Conservation (phyloP, 2,329 filamentous ascomycete species). For the Alternaria tenuissima region DNA sequence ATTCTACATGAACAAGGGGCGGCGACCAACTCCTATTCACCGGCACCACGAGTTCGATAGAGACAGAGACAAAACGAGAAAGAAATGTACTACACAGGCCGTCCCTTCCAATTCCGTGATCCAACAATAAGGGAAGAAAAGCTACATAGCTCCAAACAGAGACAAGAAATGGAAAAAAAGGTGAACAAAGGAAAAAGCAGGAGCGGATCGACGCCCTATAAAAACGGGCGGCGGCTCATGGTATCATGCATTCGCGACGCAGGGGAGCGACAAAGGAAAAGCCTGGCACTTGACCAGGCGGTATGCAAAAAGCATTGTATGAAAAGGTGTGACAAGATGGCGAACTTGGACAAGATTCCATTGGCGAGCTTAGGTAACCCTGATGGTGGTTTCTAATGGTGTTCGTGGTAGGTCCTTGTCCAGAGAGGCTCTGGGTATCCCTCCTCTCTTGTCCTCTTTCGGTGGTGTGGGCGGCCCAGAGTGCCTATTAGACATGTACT, state of each 20-base stretch:
- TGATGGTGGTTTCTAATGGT: slow-evolving; percentile 45
- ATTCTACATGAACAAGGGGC: not conserved
- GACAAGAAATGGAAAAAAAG: not conserved
- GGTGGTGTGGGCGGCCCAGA: slow-evolving; percentile 52
- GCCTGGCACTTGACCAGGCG: not conserved
- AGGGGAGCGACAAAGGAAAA: slow-evolving; percentile 5
- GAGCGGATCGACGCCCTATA: not conserved
- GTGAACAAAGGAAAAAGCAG: slow-evolving; percentile 7
- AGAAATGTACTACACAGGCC: not conserved
- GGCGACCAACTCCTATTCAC: not conserved
- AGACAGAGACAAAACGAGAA: not conserved
- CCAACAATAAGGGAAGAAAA: not conserved
- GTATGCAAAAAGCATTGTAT: slow-evolving; percentile 8
- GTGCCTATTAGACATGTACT: slow-evolving; percentile 33
- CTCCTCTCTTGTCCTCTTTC: slow-evolving; percentile 45
- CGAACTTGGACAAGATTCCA: not conserved
- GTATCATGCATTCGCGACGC: slow-evolving; percentile 31
- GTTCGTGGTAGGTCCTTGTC: slow-evolving; percentile 49
- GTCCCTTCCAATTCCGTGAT: not conserved
- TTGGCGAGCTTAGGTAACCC: slow-evolving; percentile 35
- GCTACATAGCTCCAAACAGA: not conserved
- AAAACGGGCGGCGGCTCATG: slow-evolving; percentile 19
- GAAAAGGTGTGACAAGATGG: not conserved
- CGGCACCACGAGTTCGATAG: not conserved
- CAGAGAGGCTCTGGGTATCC: slow-evolving; percentile 23